A percentile compares a stretch with the other conserved stretches of the same genome.
These are phyloP conservation scores for Aspergillus cejpii DNA, from an alignment of 2,329 filamentous ascomycete species.

Conservation along the genomic window DNA sequence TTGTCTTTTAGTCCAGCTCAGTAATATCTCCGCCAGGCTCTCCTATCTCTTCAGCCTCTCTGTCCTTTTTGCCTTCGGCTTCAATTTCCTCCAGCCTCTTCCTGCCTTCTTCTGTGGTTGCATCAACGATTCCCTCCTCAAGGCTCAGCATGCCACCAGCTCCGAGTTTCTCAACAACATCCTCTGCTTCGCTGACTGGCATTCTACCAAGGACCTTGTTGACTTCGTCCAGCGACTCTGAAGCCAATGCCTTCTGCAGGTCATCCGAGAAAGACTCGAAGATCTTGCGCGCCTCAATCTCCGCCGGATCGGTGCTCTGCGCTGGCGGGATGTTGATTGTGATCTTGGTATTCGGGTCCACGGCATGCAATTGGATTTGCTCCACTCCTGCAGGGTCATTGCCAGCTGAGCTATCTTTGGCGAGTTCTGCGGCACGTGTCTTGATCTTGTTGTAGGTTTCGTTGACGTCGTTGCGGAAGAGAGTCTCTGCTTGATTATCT, in stretches of 20 bases:
- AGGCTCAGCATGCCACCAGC: conserved; percentile 84
- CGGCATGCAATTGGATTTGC: conserved; percentile 94
- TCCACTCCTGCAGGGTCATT: conserved; percentile 63
- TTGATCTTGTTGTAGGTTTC: conserved; percentile 79
- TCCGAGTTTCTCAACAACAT: conserved; percentile 71
- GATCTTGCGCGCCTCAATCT: conserved; percentile 60
- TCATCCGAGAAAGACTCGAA: conserved; percentile 80
- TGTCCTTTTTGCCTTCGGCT: conserved; percentile 42
- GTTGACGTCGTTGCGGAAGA: conserved; percentile 90
- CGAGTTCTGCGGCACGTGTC: conserved; percentile 66
- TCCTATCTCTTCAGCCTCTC: conserved; percentile 46
- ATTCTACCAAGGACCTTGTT: conserved; percentile 84
- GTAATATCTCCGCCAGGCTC: conserved; percentile 47
- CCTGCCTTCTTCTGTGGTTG: conserved; percentile 80
- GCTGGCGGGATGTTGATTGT: conserved; percentile 73
- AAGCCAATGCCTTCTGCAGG: conserved; percentile 73
- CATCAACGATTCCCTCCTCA: conserved; percentile 90
- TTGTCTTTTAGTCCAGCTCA: conserved; percentile 28
- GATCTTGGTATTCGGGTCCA: conserved; percentile 87
- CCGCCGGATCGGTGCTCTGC: conserved; percentile 57
- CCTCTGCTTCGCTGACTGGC: conserved; percentile 81
- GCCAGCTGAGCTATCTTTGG: conserved; percentile 50
- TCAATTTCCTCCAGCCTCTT: conserved; percentile 70
- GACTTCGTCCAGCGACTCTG: conserved; percentile 80
- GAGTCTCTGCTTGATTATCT: conserved; percentile 79